Evolutionary conservation across 2,329 filamentous ascomycete species (phyloP).

Genomic region (Parastagonospora avenae): DNA sequence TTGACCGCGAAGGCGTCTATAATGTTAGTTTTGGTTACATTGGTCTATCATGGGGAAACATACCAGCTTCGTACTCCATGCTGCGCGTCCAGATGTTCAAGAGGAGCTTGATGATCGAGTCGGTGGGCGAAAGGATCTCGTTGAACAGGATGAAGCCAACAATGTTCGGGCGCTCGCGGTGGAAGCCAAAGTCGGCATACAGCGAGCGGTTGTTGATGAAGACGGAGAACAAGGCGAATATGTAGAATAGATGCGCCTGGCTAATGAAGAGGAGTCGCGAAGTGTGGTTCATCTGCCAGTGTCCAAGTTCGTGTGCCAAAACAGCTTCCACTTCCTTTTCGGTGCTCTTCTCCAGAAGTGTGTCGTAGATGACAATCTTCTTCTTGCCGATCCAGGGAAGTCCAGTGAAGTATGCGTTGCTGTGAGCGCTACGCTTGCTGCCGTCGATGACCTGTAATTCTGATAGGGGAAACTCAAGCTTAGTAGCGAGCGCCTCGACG

Average conservation of each 20-base stretch:
- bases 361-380: slow-evolving; percentile 99
- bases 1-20: slow-evolving; percentile 81
- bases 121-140: slow-evolving; percentile 91
- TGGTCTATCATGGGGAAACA: slow-evolving; percentile 3
- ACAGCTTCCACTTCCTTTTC: slow-evolving; percentile 93
- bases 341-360: slow-evolving; percentile 92
- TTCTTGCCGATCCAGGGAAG: slow-evolving; percentile 89
- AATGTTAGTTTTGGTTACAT: slow-evolving; percentile 20
- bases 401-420: slow-evolving; percentile 95
- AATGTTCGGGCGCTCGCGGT: slow-evolving; percentile 82
- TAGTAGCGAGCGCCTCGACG: slow-evolving; percentile 81
- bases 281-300: slow-evolving; percentile 96
- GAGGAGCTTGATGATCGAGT: slow-evolving; percentile 89
- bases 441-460: slow-evolving; percentile 96
- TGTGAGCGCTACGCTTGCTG: slow-evolving; percentile 85
- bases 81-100: slow-evolving; percentile 95
- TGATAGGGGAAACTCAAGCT: slow-evolving; percentile 87
- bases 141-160: slow-evolving; percentile 98
- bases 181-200: slow-evolving; percentile 90
- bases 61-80: slow-evolving; percentile 93
- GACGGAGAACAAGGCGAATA: slow-evolving; percentile 94
- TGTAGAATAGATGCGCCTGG: slow-evolving; percentile 91
- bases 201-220: slow-evolving; percentile 95
- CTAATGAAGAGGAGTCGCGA: slow-evolving; percentile 83
- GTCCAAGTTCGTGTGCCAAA: slow-evolving; percentile 91